Percentiles rank a stretch among this genome's conserved stretches.
Evolutionary conservation across 2,329 filamentous ascomycete species (phyloP).

Genomic region (Aureobasidium sp.): DNA sequence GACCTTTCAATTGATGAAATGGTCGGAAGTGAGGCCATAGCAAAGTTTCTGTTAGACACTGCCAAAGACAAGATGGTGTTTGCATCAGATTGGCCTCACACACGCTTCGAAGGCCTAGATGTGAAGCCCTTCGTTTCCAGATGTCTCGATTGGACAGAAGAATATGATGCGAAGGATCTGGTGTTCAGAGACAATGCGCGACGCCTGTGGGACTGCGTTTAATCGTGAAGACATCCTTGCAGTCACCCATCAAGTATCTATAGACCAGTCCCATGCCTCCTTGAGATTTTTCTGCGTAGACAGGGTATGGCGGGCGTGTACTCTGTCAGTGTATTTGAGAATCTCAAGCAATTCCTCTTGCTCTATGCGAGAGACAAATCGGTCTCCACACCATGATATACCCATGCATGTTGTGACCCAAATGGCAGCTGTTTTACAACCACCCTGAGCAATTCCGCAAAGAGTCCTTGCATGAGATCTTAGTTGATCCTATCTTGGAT

Average conservation of each 20-base stretch:
- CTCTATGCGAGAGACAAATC: slow-evolving; percentile 41
- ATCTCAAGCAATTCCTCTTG: slow-evolving; percentile 45
- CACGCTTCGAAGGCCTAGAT: slow-evolving; percentile 51
- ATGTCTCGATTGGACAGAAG: slow-evolving; percentile 48
- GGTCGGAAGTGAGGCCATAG: slow-evolving; percentile 41
- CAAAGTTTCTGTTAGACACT: slow-evolving; percentile 41
- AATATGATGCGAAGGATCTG: slow-evolving; percentile 36
- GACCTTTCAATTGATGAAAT: slow-evolving; percentile 38
- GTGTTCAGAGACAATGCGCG: slow-evolving; percentile 52
- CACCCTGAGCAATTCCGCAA: slow-evolving; percentile 53
- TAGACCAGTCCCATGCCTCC: slow-evolving; percentile 42
- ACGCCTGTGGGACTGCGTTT: slow-evolving; percentile 35
- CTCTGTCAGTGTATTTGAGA: slow-evolving; percentile 41
- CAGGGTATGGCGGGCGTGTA: slow-evolving; percentile 48
- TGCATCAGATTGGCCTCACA: slow-evolving; percentile 60
- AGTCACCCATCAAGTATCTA: not conserved
- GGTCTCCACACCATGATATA: slow-evolving; percentile 38
- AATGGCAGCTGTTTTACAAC: slow-evolving; percentile 48
- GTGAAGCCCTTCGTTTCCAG: slow-evolving; percentile 48
- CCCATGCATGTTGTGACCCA: slow-evolving; percentile 34
- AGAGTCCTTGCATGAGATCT: slow-evolving; percentile 42
- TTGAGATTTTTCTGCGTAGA: slow-evolving; percentile 42
- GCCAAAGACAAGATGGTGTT: slow-evolving; percentile 46
- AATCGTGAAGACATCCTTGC: not conserved
- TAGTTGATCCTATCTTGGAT: slow-evolving; percentile 34